Conservation (phyloP, 768 basidiomycete genomes). For the Mycena rosella region DNA sequence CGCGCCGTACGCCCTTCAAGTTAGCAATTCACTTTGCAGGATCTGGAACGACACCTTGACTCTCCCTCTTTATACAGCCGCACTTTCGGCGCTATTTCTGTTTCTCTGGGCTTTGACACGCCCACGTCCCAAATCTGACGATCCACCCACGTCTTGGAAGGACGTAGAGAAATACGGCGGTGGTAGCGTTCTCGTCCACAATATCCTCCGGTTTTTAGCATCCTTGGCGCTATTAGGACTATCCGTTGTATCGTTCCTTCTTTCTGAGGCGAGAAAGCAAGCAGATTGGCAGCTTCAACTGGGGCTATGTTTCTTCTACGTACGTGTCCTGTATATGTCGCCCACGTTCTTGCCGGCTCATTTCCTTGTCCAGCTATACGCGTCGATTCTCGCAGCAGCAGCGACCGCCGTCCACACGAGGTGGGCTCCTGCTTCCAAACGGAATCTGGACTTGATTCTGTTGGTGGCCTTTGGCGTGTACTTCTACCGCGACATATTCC, state of each 20-base stretch:
- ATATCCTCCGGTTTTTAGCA: constrained; percentile 10
- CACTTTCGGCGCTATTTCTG: constrained; percentile 16
- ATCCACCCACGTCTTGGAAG: constrained; percentile 19
- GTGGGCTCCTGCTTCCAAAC: constrained; percentile 6
- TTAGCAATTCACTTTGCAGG: not conserved
- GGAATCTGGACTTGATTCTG: constrained; percentile 45
- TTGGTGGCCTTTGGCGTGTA: constrained; percentile 57
- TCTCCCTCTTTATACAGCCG: constrained; percentile 25
- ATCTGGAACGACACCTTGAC: constrained; percentile 20
- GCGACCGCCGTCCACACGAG: constrained; percentile 1
- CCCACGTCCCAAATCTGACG: not conserved
- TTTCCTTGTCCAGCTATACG: constrained; percentile 7
- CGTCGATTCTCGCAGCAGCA: constrained; percentile 1
- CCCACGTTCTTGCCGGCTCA: not conserved
- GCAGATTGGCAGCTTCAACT: not conserved
- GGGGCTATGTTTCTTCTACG: constrained; percentile 27
- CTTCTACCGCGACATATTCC: constrained; percentile 69
- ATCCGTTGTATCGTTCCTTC: constrained; percentile 13
- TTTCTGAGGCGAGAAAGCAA: not conserved
- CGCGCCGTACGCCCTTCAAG: not conserved
- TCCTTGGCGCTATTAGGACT: constrained; percentile 22
- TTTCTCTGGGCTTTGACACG: not conserved
- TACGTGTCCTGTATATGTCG: constrained; percentile 6
- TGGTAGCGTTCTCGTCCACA: constrained; percentile 10
- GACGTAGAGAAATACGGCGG: constrained; percentile 26